A percentile compares a stretch with the other conserved stretches of the same genome.
These are phyloP conservation scores for Lentinula sp. DNA, from an alignment of 768 basidiomycete species.

Conservation along the genomic window DNA sequence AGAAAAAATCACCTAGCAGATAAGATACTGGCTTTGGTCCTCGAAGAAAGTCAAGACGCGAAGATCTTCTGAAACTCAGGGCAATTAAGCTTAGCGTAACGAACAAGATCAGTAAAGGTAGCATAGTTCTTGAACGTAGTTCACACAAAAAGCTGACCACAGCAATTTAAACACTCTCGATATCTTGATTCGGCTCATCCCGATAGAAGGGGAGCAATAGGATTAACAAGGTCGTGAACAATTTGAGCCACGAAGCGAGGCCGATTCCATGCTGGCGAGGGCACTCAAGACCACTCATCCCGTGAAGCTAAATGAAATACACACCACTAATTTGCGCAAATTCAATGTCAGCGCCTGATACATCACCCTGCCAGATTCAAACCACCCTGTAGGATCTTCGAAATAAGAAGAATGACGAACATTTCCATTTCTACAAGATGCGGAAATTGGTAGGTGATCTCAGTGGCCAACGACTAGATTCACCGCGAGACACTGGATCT, in stretches of 20 bases:
- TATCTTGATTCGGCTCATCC: not conserved
- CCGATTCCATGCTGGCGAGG: not conserved
- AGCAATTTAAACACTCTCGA: not conserved
- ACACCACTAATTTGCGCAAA: not conserved
- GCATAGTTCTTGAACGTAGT: not conserved
- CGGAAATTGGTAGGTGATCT: not conserved
- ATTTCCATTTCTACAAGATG: not conserved
- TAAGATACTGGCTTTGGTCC: not conserved
- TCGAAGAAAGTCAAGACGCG: not conserved
- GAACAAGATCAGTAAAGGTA: not conserved
- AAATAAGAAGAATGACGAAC: not conserved
- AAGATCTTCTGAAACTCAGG: not conserved
- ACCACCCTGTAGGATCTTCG: not conserved
- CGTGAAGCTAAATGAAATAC: not conserved
- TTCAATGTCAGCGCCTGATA: not conserved
- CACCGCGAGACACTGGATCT: not conserved
- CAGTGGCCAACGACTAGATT: not conserved
- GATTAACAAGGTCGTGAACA: no score
- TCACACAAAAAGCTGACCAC: not conserved
- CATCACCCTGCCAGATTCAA: not conserved
- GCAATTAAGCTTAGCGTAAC: not conserved
- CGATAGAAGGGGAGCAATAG: not conserved
- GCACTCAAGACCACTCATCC: not conserved
- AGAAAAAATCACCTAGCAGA: not conserved
- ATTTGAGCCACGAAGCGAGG: not conserved